phyloP scores from a whole-genome alignment of 192 early-diverging fungal species.

The Dissophora ornata region DNA sequence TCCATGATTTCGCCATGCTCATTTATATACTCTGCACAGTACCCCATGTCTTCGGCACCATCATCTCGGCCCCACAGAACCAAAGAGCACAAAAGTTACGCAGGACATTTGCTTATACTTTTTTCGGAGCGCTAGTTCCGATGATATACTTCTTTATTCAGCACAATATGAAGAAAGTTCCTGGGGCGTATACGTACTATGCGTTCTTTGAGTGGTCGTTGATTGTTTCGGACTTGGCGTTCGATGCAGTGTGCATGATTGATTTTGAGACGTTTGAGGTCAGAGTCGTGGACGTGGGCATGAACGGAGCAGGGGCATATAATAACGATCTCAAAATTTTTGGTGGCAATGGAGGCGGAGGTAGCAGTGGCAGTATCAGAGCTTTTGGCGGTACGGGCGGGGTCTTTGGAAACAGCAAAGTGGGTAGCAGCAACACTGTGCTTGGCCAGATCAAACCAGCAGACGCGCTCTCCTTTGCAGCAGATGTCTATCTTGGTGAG shows the following conservation, averaged over 20 bases:
- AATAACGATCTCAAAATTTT: slow-evolving; percentile 39
- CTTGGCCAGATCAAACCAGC: slow-evolving; percentile 21
- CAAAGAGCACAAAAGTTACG: slow-evolving; percentile 63
- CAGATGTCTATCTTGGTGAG: slow-evolving; percentile 77
- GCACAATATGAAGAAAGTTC: slow-evolving; percentile 79
- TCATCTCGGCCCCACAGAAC: slow-evolving; percentile 61
- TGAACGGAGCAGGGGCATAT: background rate
- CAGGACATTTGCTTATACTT: slow-evolving; percentile 62
- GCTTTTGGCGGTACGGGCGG: background rate
- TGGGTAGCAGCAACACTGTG: background rate
- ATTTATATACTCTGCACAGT: slow-evolving; percentile 78
- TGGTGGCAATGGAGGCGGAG: slow-evolving; percentile 27
- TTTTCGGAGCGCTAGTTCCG: slow-evolving; percentile 77
- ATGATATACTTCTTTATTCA: slow-evolving; percentile 84
- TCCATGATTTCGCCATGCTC: slow-evolving; percentile 86
- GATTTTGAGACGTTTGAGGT: slow-evolving; percentile 73
- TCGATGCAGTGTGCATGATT: slow-evolving; percentile 74
- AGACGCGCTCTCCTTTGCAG: slow-evolving; percentile 58
- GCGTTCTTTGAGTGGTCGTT: slow-evolving; percentile 88
- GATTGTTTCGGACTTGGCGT: slow-evolving; percentile 81
- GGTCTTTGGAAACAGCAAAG: background rate
- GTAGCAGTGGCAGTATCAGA: background rate
- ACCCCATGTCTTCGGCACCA: slow-evolving; percentile 75
- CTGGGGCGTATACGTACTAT: slow-evolving; percentile 83
- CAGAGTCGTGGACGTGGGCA: slow-evolving; percentile 57